These are phyloP conservation scores for Scheffersomyces lignosus DNA, from an alignment of 805 yeast species.

Conservation along the genomic window DNA sequence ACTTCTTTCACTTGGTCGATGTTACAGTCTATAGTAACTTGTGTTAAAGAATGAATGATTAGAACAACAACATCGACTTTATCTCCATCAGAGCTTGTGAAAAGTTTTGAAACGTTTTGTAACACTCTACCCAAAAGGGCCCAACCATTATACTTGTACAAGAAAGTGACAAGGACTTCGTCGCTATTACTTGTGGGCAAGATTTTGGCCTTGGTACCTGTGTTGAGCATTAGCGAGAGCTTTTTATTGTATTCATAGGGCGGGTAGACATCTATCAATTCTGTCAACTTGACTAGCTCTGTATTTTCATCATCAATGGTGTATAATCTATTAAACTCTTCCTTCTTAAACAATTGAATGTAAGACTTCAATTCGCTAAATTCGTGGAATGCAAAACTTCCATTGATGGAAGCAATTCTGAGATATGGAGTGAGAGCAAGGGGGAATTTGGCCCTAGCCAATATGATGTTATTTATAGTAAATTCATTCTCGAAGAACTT, in stretches of 20 bases:
- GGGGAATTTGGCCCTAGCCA: constrained; percentile 78
- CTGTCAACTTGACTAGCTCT: constrained; percentile 51
- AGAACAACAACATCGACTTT: constrained; percentile 43
- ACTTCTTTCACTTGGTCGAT: constrained; percentile 21
- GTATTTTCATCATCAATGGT: constrained; percentile 52
- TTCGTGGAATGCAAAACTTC: constrained; percentile 65
- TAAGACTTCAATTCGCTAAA: constrained; percentile 60
- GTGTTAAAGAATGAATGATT: constrained; percentile 52
- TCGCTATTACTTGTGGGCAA: constrained; percentile 47
- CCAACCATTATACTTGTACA: constrained; percentile 84
- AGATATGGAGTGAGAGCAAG: constrained; percentile 59
- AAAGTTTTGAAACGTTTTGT: constrained; percentile 55
- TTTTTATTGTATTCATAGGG: constrained; percentile 54
- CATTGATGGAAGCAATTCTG: constrained; percentile 59
- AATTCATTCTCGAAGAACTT: constrained; percentile 47
- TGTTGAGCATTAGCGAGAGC: constrained; percentile 42
- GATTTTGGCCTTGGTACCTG: constrained; percentile 69
- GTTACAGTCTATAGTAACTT: constrained; percentile 42
- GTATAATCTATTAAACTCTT: constrained; percentile 39
- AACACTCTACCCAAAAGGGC: constrained; percentile 75
- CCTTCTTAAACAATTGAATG: constrained; percentile 47
- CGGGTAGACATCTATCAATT: constrained; percentile 51
- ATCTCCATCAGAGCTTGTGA: constrained; percentile 36
- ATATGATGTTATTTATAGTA: constrained; percentile 43
- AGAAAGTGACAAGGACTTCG: constrained; percentile 58